These are phyloP conservation scores for Ustilago sp. DNA, from an alignment of 1,284 basidiomycete species.

Conservation along the genomic window DNA sequence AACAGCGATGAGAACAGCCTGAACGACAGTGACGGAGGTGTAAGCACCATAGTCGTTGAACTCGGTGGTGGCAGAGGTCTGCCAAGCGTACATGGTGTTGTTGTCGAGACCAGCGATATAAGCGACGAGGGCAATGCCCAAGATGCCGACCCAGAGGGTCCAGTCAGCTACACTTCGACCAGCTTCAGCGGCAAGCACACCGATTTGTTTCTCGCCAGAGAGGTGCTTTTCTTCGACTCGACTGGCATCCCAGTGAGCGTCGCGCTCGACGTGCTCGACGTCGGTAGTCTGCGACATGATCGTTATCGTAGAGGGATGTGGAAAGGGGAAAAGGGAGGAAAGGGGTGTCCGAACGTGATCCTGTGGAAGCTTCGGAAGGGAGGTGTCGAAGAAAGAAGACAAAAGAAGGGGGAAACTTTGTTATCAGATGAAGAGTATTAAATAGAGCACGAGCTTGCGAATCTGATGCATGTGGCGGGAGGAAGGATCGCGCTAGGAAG, in stretches of 20 bases:
- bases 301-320: background rate
- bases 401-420: background rate
- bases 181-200: slow-evolving; percentile 60
- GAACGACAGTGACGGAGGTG: slow-evolving; percentile 53
- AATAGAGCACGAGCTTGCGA: slow-evolving; percentile 4
- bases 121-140: slow-evolving; percentile 59
- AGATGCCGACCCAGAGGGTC: slow-evolving; percentile 56
- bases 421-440: slow-evolving; percentile 35
- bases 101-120: slow-evolving; percentile 63
- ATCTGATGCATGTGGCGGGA: slow-evolving; percentile 3
- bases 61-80: slow-evolving; percentile 36
- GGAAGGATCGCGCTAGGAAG: slow-evolving; percentile 5
- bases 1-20: slow-evolving; percentile 67
- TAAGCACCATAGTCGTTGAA: slow-evolving; percentile 47
- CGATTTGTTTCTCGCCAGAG: slow-evolving; percentile 50
- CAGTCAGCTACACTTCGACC: slow-evolving; percentile 53
- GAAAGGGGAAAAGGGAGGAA: background rate
- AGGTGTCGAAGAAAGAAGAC: background rate
- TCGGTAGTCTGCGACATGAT: slow-evolving; percentile 37
- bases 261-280: slow-evolving; percentile 35
- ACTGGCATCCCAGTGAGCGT: slow-evolving; percentile 18
- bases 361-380: background rate
- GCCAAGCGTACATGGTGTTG: slow-evolving; percentile 59
- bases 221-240: slow-evolving; percentile 16
- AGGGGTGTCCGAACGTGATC: background rate